These are phyloP conservation scores for Neurospora sp. DNA, from an alignment of 2,329 filamentous ascomycete genomes.

Conservation along the genomic window DNA sequence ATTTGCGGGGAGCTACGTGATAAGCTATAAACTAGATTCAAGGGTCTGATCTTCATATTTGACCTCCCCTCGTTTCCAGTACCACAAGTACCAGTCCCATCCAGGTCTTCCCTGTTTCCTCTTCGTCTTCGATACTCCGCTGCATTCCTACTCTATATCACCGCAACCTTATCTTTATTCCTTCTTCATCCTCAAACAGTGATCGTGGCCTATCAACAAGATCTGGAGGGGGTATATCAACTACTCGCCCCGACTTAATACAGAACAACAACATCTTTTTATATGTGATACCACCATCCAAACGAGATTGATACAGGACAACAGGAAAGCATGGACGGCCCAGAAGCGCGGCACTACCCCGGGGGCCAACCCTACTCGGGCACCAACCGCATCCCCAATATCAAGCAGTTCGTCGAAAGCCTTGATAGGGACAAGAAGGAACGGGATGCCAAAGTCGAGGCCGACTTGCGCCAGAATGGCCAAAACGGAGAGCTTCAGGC, in stretches of 20 bases:
- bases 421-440: constrained; percentile 71
- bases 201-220: neutral
- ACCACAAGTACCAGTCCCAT: neutral
- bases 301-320: neutral
- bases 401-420: constrained; percentile 70
- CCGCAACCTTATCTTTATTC: neutral
- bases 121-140: neutral
- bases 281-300: neutral
- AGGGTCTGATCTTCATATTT: neutral
- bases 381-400: constrained; percentile 70
- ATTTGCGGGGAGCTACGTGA: neutral
- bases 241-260: neutral
- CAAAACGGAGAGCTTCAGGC: constrained; percentile 28
- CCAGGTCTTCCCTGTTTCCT: neutral
- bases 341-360: constrained; percentile 31
- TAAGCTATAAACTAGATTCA: neutral
- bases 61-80: neutral
- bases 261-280: neutral
- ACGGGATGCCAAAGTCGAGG: constrained; percentile 62
- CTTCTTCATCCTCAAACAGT: neutral
- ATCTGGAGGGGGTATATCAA: neutral
- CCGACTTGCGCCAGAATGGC: constrained; percentile 25
- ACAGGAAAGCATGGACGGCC: constrained; percentile 24
- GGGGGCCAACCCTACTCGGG: constrained; percentile 68
- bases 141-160: neutral